Percentiles rank a stretch among this genome's conserved stretches.
Conservation (phyloP, 2,329 filamentous ascomycete genomes). For the Aspergillus fumigatiaffinis region DNA sequence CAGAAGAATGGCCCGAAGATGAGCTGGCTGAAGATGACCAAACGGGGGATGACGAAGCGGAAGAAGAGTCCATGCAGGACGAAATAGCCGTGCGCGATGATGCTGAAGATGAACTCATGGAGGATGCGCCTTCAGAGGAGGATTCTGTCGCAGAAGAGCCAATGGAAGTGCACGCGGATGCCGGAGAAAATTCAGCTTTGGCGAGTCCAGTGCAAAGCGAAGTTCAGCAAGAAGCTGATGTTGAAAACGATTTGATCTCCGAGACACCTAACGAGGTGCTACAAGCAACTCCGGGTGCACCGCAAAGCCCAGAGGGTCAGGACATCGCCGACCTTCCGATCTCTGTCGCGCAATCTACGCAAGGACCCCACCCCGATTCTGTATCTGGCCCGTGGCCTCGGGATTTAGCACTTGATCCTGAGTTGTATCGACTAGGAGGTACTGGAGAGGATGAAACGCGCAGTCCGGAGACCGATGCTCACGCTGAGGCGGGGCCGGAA, state of each 20-base stretch:
- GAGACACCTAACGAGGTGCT: neutral
- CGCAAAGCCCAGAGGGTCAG: conserved; percentile 8
- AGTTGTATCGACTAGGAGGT: neutral
- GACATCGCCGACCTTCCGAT: conserved; percentile 15
- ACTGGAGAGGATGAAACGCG: neutral
- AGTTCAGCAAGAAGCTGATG: neutral
- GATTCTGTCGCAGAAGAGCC: neutral
- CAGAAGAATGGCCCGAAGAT: conserved; percentile 1
- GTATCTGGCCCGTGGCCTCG: neutral
- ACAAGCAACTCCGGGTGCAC: neutral
- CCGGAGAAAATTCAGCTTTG: conserved; percentile 3
- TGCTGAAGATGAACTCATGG: conserved; percentile 1
- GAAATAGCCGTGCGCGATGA: neutral
- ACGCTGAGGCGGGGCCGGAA: neutral
- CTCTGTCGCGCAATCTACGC: conserved; percentile 8
- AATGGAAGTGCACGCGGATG: neutral
- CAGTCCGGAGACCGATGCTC: neutral
- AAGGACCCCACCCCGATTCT: conserved; percentile 4
- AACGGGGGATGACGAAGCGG: neutral
- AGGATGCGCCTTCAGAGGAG: neutral
- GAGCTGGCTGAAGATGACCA: neutral
- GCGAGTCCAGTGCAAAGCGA: neutral
- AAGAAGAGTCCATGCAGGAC: neutral
- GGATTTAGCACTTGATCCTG: conserved; percentile 11
- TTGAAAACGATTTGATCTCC: neutral